These are phyloP conservation scores for Coriaria nepalensis DNA, from an alignment of 306 rosid species.

Conservation along the genomic window DNA sequence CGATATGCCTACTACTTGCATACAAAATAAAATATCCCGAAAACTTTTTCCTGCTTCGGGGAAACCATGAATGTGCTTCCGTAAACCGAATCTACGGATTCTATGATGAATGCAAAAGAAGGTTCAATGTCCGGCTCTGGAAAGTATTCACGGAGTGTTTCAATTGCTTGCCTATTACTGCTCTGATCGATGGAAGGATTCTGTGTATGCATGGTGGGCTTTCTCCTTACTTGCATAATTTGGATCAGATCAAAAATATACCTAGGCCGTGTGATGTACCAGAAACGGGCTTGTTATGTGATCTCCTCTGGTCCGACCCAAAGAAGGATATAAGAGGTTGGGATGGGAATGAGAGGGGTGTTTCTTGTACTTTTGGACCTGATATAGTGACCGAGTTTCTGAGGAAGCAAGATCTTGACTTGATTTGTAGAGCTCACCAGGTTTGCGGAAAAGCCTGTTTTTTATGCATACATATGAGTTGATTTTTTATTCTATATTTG, in stretches of 20 bases:
- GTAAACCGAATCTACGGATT: slow-evolving; percentile 80
- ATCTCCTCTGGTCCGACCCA: slow-evolving; percentile 90
- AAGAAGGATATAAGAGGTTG: slow-evolving; percentile 44
- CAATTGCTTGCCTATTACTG: slow-evolving; percentile 86
- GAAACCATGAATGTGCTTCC: slow-evolving; percentile 93
- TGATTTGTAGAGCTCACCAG: slow-evolving; percentile 89
- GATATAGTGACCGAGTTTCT: slow-evolving; percentile 56
- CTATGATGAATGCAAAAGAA: slow-evolving; percentile 77
- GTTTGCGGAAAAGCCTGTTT: slow-evolving; percentile 15
- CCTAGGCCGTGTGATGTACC: slow-evolving; percentile 63
- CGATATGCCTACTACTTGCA: slow-evolving; percentile 86
- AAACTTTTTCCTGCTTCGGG: slow-evolving; percentile 77
- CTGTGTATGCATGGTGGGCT: slow-evolving; percentile 93
- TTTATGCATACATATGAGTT: not conserved
- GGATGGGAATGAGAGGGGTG: slow-evolving; percentile 75
- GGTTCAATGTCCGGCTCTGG: slow-evolving; percentile 68
- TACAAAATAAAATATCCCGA: slow-evolving; percentile 70
- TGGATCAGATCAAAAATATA: slow-evolving; percentile 45
- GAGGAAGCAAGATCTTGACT: slow-evolving; percentile 53
- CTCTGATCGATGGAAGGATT: slow-evolving; percentile 64
- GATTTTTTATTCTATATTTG: too few relatives aligned
- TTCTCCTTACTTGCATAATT: slow-evolving; percentile 48
- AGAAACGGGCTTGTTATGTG: slow-evolving; percentile 64
- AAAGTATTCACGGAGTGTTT: slow-evolving; percentile 68
- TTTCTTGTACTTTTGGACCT: slow-evolving; percentile 68